A percentile compares a stretch with the other conserved stretches of the same genome.
These are phyloP conservation scores for Thymus mandschuricus DNA, from an alignment of 257 asterid species.

Conservation along the genomic window DNA sequence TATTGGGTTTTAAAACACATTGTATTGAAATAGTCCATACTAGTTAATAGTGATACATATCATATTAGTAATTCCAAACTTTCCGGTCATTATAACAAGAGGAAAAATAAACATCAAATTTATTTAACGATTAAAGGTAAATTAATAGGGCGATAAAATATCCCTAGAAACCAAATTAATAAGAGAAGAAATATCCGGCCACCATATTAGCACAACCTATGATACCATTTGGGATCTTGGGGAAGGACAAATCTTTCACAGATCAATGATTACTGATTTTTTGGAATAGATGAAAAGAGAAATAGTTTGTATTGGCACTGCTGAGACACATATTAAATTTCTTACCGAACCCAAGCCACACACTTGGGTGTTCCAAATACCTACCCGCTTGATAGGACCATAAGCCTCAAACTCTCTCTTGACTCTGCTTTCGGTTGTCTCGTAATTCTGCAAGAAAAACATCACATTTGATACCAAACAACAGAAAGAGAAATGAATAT, in stretches of 20 bases:
- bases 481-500: slow-evolving; percentile 7
- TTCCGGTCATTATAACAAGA: slow-evolving; percentile 6
- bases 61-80: slow-evolving; percentile 4
- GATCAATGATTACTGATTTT: slow-evolving; percentile 1
- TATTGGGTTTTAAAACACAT: slow-evolving; percentile 20
- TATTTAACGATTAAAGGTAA: neutral
- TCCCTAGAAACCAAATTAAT: neutral
- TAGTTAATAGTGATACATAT: slow-evolving; percentile 4
- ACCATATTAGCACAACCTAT: neutral
- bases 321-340: slow-evolving; percentile 43
- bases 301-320: slow-evolving; percentile 22
- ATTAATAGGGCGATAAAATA: slow-evolving; percentile 10
- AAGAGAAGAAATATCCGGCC: neutral
- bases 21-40: slow-evolving; percentile 11
- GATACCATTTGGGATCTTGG: neutral
- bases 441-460: slow-evolving; percentile 68
- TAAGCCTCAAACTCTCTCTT: slow-evolving; percentile 98
- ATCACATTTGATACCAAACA: slow-evolving; percentile 16
- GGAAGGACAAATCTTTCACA: slow-evolving; percentile 4
- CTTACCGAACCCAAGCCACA: slow-evolving; percentile 92
- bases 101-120: neutral
- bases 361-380: slow-evolving; percentile 69
- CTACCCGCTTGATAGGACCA: slow-evolving; percentile 99
- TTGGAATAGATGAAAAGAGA: neutral
- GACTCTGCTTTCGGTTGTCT: slow-evolving; percentile 92